phyloP scores from a whole-genome alignment of 805 yeast species.

The Kazachstania bromeliacearum region DNA sequence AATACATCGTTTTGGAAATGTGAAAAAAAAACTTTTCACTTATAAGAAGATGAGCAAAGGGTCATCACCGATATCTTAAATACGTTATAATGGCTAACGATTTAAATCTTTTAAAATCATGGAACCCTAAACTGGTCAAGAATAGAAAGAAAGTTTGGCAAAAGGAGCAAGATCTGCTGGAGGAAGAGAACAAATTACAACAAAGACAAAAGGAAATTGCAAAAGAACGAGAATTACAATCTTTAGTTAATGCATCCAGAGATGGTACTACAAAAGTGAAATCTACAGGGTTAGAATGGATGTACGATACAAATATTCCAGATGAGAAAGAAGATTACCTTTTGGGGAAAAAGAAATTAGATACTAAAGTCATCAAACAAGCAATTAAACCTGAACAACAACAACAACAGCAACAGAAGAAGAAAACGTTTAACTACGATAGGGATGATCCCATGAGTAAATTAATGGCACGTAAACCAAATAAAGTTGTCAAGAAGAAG shows the following conservation, averaged over 20 bases:
- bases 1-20: neutral
- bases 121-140: constrained; percentile 86
- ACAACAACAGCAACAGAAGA: constrained; percentile 1
- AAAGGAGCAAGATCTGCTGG: constrained; percentile 64
- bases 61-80: neutral
- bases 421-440: constrained; percentile 10
- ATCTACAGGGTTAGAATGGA: constrained; percentile 65
- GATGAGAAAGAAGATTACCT: constrained; percentile 15
- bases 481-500: constrained; percentile 6
- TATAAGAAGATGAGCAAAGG: too few species aligned
- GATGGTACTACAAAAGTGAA: constrained; percentile 23
- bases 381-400: constrained; percentile 2
- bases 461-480: constrained; percentile 1
- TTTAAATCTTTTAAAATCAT: constrained; percentile 82
- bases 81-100: constrained; percentile 50
- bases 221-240: constrained; percentile 51
- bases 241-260: constrained; percentile 41
- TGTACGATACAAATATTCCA: constrained; percentile 49
- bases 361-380: constrained; percentile 7
- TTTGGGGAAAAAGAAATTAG: constrained; percentile 17
- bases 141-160: constrained; percentile 83
- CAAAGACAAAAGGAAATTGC: constrained; percentile 56
- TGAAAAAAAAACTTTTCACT: too few species aligned
- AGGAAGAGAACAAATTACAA: constrained; percentile 56
- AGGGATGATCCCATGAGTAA: constrained; percentile 25